Percentiles rank a stretch among this genome's conserved stretches.
These are phyloP conservation scores for Glycyrrhiza uralensis DNA, from an alignment of 306 rosid genomes.

Conservation along the genomic window DNA sequence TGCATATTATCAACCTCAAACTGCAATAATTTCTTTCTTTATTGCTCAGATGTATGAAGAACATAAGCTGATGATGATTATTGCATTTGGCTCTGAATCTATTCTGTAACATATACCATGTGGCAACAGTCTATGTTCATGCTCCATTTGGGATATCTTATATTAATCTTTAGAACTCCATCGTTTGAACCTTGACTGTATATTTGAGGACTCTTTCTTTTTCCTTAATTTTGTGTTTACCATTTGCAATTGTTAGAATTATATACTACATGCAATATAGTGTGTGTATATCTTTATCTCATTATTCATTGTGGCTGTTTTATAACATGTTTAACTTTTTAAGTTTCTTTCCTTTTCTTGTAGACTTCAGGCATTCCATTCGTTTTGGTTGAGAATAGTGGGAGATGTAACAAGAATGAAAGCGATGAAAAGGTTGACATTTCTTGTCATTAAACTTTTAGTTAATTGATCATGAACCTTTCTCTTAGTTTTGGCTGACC, in stretches of 20 bases:
- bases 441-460: neutral
- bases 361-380: conserved; percentile 63
- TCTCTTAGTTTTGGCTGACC: neutral
- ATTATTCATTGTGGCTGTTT: neutral
- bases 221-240: neutral
- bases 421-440: conserved; percentile 75
- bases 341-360: neutral
- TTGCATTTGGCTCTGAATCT: too few species aligned
- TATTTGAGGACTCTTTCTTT: neutral
- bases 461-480: neutral
- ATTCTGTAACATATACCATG: neutral
- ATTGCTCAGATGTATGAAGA: too few species aligned
- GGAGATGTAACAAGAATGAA: conserved; percentile 80
- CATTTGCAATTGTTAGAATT: neutral
- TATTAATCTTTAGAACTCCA: neutral
- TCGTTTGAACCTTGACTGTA: neutral
- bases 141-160: neutral
- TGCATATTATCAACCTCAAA: neutral
- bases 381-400: conserved; percentile 91
- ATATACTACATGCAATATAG: neutral
- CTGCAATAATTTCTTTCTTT: too few species aligned
- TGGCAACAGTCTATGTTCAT: neutral
- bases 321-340: neutral
- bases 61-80: too few species aligned
- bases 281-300: neutral